A percentile compares a stretch with the other conserved stretches of the same genome.
These are phyloP conservation scores for Boletus semigastroideus DNA, from an alignment of 1,284 basidiomycete species.

Conservation along the genomic window DNA sequence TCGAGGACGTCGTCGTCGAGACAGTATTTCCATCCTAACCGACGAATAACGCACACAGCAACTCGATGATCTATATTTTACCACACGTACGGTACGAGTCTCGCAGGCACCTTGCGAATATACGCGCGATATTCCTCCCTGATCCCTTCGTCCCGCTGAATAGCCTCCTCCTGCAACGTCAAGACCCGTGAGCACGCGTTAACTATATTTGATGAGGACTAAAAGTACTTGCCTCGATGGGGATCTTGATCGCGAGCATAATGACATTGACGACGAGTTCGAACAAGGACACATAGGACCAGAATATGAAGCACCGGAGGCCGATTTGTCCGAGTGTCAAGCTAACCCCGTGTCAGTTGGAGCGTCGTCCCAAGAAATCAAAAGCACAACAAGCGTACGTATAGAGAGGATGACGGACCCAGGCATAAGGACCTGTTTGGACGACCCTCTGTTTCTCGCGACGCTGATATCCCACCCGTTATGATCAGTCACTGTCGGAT, in stretches of 20 bases:
- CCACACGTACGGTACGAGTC: not conserved
- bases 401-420: constrained; percentile 33
- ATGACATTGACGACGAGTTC: constrained; percentile 4
- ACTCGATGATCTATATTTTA: not conserved
- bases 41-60: not conserved
- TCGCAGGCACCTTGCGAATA: constrained; percentile 5
- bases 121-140: not conserved
- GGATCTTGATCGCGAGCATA: constrained; percentile 25
- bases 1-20: too few species aligned
- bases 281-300: constrained; percentile 30
- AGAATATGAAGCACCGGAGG: constrained; percentile 18
- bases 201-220: not conserved
- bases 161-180: not conserved
- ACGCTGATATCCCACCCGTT: constrained; percentile 23
- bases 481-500: too few species aligned
- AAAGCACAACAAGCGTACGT: constrained; percentile 4
- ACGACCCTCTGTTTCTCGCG: constrained; percentile 28
- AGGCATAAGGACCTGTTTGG: constrained; percentile 23
- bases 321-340: constrained; percentile 11
- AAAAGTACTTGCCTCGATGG: constrained; percentile 24
- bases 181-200: not conserved
- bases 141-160: not conserved
- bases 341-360: constrained; percentile 8
- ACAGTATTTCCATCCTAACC: too few species aligned
- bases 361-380: not conserved